A percentile compares a stretch with the other conserved stretches of the same genome.
Conservation (phyloP, 2,329 filamentous ascomycete species). For the Pseudocercospora pini-densiflorae region DNA sequence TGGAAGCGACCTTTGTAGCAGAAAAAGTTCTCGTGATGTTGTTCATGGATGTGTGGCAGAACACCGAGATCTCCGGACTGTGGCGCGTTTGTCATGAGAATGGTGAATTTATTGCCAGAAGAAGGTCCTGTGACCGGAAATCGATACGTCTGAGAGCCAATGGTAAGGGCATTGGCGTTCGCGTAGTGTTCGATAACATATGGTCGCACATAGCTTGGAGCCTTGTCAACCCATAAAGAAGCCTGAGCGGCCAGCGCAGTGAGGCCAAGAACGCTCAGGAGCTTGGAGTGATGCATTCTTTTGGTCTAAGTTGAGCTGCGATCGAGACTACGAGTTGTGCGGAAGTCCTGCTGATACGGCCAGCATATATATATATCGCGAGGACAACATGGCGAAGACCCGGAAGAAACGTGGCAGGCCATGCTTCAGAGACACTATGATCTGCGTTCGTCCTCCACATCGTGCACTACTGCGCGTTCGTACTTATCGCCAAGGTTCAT, state of each 20-base stretch:
- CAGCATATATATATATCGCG: background rate
- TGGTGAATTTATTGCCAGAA: conserved; percentile 13
- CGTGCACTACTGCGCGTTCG: background rate
- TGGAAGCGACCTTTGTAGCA: conserved; percentile 44
- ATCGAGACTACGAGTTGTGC: background rate
- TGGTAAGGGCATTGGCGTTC: conserved; percentile 14
- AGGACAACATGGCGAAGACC: background rate
- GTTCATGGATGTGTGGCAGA: conserved; percentile 16
- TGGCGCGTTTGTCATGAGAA: conserved; percentile 10
- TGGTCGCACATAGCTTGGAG: conserved; percentile 9
- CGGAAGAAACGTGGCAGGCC: background rate
- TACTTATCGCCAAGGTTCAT: background rate
- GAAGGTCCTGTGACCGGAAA: conserved; percentile 15
- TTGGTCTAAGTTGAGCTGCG: background rate
- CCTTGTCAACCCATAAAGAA: conserved; percentile 13
- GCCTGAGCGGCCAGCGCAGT: background rate
- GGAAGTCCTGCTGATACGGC: background rate
- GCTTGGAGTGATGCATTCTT: background rate
- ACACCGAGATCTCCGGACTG: conserved; percentile 8
- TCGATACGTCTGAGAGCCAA: conserved; percentile 14
- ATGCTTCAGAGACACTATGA: background rate
- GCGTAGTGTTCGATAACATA: conserved; percentile 18
- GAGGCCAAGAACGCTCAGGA: background rate
- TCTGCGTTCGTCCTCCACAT: background rate
- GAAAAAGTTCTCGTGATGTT: conserved; percentile 18